These are phyloP conservation scores for Venturia effusa DNA, from an alignment of 2,329 filamentous ascomycete species.

Conservation along the genomic window DNA sequence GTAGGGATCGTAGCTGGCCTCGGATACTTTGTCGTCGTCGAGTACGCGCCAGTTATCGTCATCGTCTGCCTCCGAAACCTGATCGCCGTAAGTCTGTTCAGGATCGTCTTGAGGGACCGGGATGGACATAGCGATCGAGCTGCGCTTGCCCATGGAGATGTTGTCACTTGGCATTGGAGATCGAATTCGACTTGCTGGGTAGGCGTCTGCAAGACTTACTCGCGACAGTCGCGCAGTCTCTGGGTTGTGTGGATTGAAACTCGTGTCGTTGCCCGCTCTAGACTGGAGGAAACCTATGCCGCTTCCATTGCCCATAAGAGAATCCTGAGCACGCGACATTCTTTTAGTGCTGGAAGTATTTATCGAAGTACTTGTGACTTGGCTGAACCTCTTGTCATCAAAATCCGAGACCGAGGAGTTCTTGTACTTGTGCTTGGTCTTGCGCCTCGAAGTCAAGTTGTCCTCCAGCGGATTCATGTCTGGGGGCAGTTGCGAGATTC, in stretches of 20 bases:
- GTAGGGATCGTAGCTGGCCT: conserved; percentile 13
- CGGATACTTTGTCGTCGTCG: conserved; percentile 17
- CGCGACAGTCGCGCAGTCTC: conserved; percentile 12
- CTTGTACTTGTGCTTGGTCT: conserved; percentile 74
- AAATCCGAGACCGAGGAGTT: conserved; percentile 31
- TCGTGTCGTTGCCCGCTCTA: conserved; percentile 47
- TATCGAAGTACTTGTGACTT: conserved; percentile 27
- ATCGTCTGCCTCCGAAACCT: conserved; percentile 21
- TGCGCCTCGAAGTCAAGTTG: conserved; percentile 64
- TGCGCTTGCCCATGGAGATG: conserved; percentile 18
- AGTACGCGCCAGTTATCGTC: conserved; percentile 38
- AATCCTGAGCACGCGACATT: conserved; percentile 4
- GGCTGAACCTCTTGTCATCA: conserved; percentile 6
- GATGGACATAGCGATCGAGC: conserved; percentile 15
- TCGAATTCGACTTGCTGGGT: conserved; percentile 13
- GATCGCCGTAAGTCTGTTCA: not conserved
- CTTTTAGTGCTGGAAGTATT: conserved; percentile 14
- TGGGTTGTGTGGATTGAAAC: conserved; percentile 32
- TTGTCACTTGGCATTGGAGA: conserved; percentile 27
- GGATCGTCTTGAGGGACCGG: conserved; percentile 9
- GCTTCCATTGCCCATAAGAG: not conserved
- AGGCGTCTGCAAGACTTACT: not conserved
- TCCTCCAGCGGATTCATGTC: conserved; percentile 93
- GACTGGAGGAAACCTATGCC: conserved; percentile 69
- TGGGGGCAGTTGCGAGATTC: conserved; percentile 71